Evolutionary conservation across 208 protist species (phyloP), one percentile per base, ranked within the genome.

Genomic region (Vickermania spadyakhi): DNA sequence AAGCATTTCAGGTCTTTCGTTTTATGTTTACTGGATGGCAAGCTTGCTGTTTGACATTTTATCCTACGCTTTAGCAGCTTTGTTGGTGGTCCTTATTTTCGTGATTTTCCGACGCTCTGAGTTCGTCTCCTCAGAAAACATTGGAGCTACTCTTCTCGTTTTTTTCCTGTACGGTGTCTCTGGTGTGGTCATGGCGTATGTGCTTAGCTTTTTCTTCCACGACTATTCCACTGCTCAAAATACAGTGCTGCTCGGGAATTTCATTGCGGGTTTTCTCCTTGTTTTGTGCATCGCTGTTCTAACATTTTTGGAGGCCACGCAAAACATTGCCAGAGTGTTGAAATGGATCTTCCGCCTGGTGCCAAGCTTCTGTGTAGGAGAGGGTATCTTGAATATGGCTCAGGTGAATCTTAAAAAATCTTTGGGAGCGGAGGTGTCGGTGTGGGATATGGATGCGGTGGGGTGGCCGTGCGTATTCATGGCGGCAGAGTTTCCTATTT

Each of bases 1-100:
- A 72, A 81, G 75, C 49, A 66, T 94, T 25, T 87, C 79, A 14
- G 87, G 87, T 14, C 61, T 84, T 70, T 59, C 68, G 28, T 72
- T 73, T 58, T 69, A 62, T 36, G 57, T 80, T 1, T 90, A 90
- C 66, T 90, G 83, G 83, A 4, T 75, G 2, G 64, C 73, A 3
- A 90, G 81, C 68, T 90, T 78, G 60, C 2, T 84, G 29, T 90
- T 84, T 60, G 83, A 90, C 64, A 25, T 84, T 13, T 45, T 29
- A 28, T 73, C 58, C 41, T 82, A 85, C 68, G 18, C 76, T 26
- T 49, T 84, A 18, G 76, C 68, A 27, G 70, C 74, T 53, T 54
- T 80, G 45, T 58, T 81, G 29, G 70, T 74, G 4, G 73, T 88
- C 59, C 54, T 69, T 42, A 52, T 84, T 28, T 71, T 84, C 26